These are phyloP conservation scores for Chlamydomonas reinhardtii DNA, from an alignment of 163 green algal species.

Conservation along the genomic window DNA sequence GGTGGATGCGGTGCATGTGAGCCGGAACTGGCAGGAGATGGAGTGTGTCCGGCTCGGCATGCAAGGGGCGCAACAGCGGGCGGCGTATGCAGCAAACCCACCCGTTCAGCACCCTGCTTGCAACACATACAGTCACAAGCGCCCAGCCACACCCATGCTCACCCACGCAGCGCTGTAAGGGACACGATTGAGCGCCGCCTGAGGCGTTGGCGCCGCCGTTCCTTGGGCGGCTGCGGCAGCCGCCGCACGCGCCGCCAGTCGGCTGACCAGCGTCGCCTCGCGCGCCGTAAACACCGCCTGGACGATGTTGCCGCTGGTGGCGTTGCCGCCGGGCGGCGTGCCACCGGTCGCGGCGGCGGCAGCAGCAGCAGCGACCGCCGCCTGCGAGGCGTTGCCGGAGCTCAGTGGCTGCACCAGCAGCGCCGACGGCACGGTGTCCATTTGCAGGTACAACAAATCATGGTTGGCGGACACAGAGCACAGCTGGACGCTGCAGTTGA, in stretches of 20 bases:
- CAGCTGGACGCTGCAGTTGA: not conserved
- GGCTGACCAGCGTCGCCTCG: not conserved
- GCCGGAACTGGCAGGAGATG: too few species aligned
- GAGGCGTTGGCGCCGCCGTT: not conserved
- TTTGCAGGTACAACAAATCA: conserved; percentile 13
- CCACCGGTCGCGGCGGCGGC: too few species aligned
- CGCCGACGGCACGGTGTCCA: not conserved
- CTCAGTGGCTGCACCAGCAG: not conserved
- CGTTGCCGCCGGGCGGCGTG: not conserved
- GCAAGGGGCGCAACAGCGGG: too few species aligned
- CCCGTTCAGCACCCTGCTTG: too few species aligned
- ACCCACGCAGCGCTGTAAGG: not conserved
- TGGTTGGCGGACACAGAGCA: not conserved
- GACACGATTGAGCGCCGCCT: not conserved
- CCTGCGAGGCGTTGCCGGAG: not conserved
- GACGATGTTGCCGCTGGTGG: not conserved
- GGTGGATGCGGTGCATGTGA: too few species aligned
- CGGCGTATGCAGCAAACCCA: too few species aligned
- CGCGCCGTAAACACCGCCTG: not conserved
- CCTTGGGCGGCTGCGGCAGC: not conserved
- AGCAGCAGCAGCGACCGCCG: too few species aligned
- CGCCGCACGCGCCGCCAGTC: not conserved
- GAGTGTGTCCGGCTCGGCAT: too few species aligned
- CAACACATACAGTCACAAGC: too few species aligned
- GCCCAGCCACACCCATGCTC: too few species aligned